Evolutionary conservation across 1,284 basidiomycete species (phyloP), one percentile per base, ranked within the genome.

Genomic region (Phlebopus sp.): DNA sequence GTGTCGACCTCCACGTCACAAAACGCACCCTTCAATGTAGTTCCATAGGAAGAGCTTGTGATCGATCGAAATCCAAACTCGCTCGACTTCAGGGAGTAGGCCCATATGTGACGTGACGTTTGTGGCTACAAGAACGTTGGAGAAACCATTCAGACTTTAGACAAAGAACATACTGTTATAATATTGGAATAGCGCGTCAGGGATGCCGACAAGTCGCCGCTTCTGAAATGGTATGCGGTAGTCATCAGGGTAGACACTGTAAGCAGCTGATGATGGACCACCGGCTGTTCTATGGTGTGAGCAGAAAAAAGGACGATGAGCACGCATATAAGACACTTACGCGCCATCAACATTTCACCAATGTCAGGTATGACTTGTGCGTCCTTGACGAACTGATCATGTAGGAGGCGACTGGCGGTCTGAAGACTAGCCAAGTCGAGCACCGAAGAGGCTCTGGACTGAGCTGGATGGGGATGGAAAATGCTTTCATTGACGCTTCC

Each of bases 1-100:
- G 25, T 30, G 7, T 37, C 21, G 13, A 21, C 4, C 9, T 19
- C 19, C 21, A 25, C 37, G 4, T 14, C 29, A 75, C 83, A 53
- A 59, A 29, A 29, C 27, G 7, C 10, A 92, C 86, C 91, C 91
- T 61, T 97, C 91, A 42, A 85, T 74, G 68, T 98, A 99, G 69
- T 98, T 92, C 97, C 97, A 99, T 23, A 99, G 74, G 62, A 97
- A 93, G 35, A 99, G 76, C 59, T 92, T 90, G 67, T 96, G 87
- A 72, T 97, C 93, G 53, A 98, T 88, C 9, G 92, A 87, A 57
- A 98, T 90, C 92, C 95, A 99, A 0, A 92, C 95, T 42, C 94
- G 81, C 57, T 93, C 92, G 54, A 99, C 92, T 59, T 95, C 91
- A 27, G 94, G 86, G 62, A 99, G 84, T 47, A 99, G 70, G 9